phyloP scores from a whole-genome alignment of 1,284 basidiomycete species.

The Cystobasidiaceae sp. region DNA sequence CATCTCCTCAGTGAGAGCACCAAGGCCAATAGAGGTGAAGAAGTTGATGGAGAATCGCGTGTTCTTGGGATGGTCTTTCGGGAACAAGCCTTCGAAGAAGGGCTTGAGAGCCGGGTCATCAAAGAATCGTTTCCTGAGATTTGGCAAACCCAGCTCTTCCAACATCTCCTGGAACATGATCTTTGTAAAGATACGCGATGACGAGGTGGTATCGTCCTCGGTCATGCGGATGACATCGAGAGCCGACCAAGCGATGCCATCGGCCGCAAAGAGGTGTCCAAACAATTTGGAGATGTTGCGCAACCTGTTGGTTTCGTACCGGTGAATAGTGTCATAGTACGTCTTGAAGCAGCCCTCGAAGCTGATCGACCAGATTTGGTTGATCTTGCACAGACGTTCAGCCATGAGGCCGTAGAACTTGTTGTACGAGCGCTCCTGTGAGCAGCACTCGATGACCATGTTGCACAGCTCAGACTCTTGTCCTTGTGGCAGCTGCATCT shows the following conservation, averaged over 20 bases:
- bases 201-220: conserved; percentile 95
- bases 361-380: conserved; percentile 84
- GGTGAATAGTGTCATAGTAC: conserved; percentile 95
- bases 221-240: conserved; percentile 85
- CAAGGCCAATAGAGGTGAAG: conserved; percentile 79
- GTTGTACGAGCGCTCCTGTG: conserved; percentile 94
- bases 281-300: conserved; percentile 97
- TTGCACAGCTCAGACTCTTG: conserved; percentile 96
- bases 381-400: conserved; percentile 93
- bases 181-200: conserved; percentile 94
- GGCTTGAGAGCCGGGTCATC: conserved; percentile 69
- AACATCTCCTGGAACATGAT: conserved; percentile 92
- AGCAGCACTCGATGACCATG: conserved; percentile 99
- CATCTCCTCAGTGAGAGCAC: conserved; percentile 90
- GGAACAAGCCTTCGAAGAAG: conserved; percentile 81
- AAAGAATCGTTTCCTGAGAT: conserved; percentile 75
- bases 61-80: conserved; percentile 90
- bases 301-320: conserved; percentile 95
- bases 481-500: conserved; percentile 83
- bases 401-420: conserved; percentile 94
- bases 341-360: conserved; percentile 82
- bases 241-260: conserved; percentile 83
- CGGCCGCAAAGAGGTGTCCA: conserved; percentile 77
- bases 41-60: conserved; percentile 93
- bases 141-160: conserved; percentile 84